Conservation (phyloP, 345 rosid species). For the Iberis pinnata region DNA sequence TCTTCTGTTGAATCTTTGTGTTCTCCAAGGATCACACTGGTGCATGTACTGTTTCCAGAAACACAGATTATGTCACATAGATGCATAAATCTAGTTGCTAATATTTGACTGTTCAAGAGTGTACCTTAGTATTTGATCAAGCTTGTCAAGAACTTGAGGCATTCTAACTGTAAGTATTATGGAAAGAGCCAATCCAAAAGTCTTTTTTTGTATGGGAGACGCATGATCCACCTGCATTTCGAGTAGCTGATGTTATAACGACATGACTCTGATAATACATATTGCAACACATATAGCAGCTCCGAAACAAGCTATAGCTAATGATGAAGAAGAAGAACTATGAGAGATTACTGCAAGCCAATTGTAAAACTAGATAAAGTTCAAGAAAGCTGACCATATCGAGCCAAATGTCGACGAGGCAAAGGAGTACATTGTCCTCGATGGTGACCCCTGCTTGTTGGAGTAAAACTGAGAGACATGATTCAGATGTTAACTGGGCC, state of each 20-base stretch:
- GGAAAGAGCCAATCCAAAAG: constrained; percentile 78
- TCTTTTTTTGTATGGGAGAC: constrained; percentile 62
- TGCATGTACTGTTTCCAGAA: constrained; percentile 56
- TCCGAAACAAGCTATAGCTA: no score
- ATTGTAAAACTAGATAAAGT: background rate
- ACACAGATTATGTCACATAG: background rate
- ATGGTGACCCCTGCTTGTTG: constrained; percentile 67
- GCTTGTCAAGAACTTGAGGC: constrained; percentile 91
- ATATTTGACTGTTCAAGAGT: constrained; percentile 4
- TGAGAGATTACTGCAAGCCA: no score
- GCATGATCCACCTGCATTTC: constrained; percentile 72
- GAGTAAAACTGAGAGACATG: constrained; percentile 60
- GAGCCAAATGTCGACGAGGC: constrained; percentile 89
- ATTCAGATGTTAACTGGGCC: constrained; percentile 80
- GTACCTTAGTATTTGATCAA: constrained; percentile 88
- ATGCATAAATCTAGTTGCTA: background rate
- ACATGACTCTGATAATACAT: constrained; percentile 7
- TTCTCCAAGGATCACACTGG: constrained; percentile 75
- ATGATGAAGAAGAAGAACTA: no score
- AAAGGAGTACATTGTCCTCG: constrained; percentile 73
- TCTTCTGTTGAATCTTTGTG: constrained; percentile 62
- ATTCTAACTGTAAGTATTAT: constrained; percentile 74
- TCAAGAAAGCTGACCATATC: constrained; percentile 58
- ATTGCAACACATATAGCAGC: no score
- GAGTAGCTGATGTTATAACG: constrained; percentile 11